A percentile compares a stretch with the other conserved stretches of the same genome.
Evolutionary conservation across 106 monocot genomes (phyloP).

Genomic region (Allium sativum): DNA sequence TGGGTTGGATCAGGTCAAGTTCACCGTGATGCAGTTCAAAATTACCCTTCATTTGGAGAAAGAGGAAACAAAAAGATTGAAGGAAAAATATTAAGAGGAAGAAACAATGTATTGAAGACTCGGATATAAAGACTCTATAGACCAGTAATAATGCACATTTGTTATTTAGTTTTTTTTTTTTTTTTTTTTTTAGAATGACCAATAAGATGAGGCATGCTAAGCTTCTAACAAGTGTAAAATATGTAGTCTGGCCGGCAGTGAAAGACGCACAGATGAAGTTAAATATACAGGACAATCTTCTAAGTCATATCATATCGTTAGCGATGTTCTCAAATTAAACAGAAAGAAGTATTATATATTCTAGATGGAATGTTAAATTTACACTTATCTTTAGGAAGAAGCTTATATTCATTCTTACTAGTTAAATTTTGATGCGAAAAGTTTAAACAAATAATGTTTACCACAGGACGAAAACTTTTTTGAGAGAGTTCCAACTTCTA

Average conservation of each 20-base stretch:
- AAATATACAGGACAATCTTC: conserved; percentile 10
- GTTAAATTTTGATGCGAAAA: too few relatives aligned
- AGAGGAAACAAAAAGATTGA: not conserved
- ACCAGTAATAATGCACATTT: too few relatives aligned
- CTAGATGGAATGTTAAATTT: too few relatives aligned
- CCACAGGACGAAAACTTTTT: too few relatives aligned
- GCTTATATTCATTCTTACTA: too few relatives aligned
- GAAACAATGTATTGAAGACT: not conserved
- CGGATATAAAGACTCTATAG: not conserved
- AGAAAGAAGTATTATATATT: too few relatives aligned
- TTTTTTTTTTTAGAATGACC: not conserved
- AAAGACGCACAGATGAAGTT: conserved; percentile 15
- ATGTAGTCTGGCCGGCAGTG: conserved; percentile 17
- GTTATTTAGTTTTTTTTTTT: too few relatives aligned
- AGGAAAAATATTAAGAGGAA: not conserved
- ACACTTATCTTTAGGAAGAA: too few relatives aligned
- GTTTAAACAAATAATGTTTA: too few relatives aligned
- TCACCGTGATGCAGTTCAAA: conserved; percentile 16
- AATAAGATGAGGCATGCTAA: not conserved
- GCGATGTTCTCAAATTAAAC: conserved; percentile 2
- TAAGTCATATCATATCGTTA: conserved; percentile 10
- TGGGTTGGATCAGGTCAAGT: conserved; percentile 31
- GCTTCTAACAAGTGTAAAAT: conserved; percentile 10
- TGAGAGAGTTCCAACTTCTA: too few relatives aligned
- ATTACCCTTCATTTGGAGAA: conserved; percentile 10